These are phyloP conservation scores for Cerrena zonata DNA, from an alignment of 1,284 basidiomycete species.

Conservation along the genomic window DNA sequence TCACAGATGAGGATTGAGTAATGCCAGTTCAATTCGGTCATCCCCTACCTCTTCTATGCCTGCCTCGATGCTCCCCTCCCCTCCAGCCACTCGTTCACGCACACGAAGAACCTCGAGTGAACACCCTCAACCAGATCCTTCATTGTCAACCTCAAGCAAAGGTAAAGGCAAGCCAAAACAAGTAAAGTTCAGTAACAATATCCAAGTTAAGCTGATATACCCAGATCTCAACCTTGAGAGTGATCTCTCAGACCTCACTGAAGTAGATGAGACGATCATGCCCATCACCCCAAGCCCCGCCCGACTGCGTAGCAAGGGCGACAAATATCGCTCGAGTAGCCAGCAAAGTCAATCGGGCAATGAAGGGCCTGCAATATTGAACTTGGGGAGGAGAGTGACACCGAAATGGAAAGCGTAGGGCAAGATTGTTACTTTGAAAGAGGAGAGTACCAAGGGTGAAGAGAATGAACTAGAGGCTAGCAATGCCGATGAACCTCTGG, in stretches of 20 bases:
- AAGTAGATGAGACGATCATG: slow-evolving; percentile 41
- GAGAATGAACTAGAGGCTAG: slow-evolving; percentile 34
- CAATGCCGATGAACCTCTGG: slow-evolving; percentile 20
- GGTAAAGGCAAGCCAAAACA: slow-evolving; percentile 51
- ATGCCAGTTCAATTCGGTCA: slow-evolving; percentile 24
- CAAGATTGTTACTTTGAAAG: slow-evolving; percentile 34
- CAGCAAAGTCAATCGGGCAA: slow-evolving; percentile 11
- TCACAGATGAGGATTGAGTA: slow-evolving; percentile 31
- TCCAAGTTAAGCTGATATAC: slow-evolving; percentile 29
- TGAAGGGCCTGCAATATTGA: slow-evolving; percentile 15
- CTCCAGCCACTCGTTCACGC: slow-evolving; percentile 62
- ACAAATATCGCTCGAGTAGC: slow-evolving; percentile 16
- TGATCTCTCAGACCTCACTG: slow-evolving; percentile 58
- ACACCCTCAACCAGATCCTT: slow-evolving; percentile 8
- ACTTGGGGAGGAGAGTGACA: slow-evolving; percentile 28
- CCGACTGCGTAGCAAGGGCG: slow-evolving; percentile 61
- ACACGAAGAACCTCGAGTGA: slow-evolving; percentile 54
- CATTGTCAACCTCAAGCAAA: slow-evolving; percentile 32
- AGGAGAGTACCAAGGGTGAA: slow-evolving; percentile 38
- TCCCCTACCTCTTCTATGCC: slow-evolving; percentile 42
- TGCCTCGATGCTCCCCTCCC: slow-evolving; percentile 43
- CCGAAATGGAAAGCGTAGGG: slow-evolving; percentile 49
- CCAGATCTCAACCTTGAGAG: slow-evolving; percentile 41
- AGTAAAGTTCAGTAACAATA: slow-evolving; percentile 57
- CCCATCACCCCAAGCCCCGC: slow-evolving; percentile 51